Conservation (phyloP, 805 yeast species). For the Pichia cabralensis region DNA sequence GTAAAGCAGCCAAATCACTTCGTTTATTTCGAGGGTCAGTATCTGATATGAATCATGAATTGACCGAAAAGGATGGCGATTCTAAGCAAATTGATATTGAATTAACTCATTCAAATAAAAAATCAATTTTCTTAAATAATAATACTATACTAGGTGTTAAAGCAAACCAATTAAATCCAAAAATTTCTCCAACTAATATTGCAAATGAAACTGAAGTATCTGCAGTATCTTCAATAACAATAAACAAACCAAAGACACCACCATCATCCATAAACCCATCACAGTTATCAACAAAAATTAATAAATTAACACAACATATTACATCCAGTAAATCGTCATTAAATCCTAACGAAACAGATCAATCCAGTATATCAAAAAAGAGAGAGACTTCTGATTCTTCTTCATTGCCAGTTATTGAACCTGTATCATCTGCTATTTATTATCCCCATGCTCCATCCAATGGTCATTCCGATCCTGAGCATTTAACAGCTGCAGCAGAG, state of each 20-base stretch:
- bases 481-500: conserved; percentile 40
- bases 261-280: no score
- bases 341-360: no score
- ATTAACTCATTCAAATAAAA: conserved; percentile 3
- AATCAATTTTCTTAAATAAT: no score
- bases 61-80: no score
- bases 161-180: no score
- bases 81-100: neutral
- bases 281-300: no score
- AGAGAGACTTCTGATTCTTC: conserved; percentile 1
- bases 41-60: neutral
- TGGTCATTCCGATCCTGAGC: conserved; percentile 23
- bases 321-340: no score
- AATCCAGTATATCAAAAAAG: neutral
- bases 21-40: conserved; percentile 34
- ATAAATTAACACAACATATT: no score
- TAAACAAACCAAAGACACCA: no score
- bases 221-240: no score
- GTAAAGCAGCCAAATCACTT: conserved; percentile 37
- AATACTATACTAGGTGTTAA: no score
- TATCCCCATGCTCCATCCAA: conserved; percentile 51
- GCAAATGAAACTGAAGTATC: neutral
- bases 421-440: conserved; percentile 62
- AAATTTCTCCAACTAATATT: neutral
- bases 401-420: conserved; percentile 33